Conservation (phyloP, 1,139 yeast species). For the Lodderomyces jiufengensis region DNA sequence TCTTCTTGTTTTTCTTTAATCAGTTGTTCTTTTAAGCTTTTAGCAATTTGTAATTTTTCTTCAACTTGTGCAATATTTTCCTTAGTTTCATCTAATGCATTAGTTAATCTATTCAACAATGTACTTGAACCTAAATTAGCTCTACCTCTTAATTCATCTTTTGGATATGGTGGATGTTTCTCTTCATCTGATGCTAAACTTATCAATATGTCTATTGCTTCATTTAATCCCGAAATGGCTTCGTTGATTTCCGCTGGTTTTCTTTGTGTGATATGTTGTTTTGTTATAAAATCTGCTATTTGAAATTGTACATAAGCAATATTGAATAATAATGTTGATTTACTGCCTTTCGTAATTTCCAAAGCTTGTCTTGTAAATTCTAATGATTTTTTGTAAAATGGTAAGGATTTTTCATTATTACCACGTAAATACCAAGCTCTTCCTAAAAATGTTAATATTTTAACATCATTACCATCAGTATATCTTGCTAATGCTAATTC, state of each 20-base stretch:
- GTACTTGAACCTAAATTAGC: constrained; percentile 81
- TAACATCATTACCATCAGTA: constrained; percentile 61
- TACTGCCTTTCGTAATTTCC: constrained; percentile 32
- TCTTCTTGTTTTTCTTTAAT: constrained; percentile 32
- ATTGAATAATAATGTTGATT: constrained; percentile 59
- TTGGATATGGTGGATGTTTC: constrained; percentile 68
- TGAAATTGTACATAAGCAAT: constrained; percentile 84
- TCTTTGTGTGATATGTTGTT: constrained; percentile 58
- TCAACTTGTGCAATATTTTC: constrained; percentile 59
- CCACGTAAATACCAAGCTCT: constrained; percentile 92
- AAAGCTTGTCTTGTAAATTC: constrained; percentile 61
- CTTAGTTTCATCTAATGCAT: constrained; percentile 69
- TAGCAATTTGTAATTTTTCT: constrained; percentile 69
- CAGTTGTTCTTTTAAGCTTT: constrained; percentile 50
- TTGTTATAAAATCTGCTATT: constrained; percentile 77
- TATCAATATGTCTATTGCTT: constrained; percentile 60
- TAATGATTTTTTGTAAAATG: constrained; percentile 58
- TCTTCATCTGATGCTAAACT: constrained; percentile 53
- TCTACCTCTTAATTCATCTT: constrained; percentile 76
- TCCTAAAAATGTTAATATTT: constrained; percentile 70
- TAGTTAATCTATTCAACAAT: constrained; percentile 64
- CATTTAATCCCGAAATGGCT: constrained; percentile 55
- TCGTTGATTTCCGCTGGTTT: constrained; percentile 57
- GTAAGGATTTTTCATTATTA: constrained; percentile 58
- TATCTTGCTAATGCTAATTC: constrained; percentile 72